Conservation (phyloP, 768 basidiomycete genomes). For the Boletus rubroflammeus region DNA sequence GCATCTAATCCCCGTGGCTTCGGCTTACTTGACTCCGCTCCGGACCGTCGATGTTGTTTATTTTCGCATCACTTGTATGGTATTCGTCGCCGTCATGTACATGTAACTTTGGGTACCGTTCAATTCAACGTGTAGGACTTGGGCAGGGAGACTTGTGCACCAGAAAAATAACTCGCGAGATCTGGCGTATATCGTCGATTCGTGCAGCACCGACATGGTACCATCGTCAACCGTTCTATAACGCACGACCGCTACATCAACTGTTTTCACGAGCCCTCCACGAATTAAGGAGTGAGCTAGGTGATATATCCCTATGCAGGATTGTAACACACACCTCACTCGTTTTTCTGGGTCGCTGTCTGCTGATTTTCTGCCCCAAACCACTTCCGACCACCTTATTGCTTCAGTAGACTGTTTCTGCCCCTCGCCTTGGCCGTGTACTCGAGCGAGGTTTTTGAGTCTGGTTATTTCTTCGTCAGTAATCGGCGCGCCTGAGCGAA, state of each 20-base stretch:
- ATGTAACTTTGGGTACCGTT: conserved; percentile 2
- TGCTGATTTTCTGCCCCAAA: conserved; percentile 38
- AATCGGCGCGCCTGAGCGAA: conserved; percentile 45
- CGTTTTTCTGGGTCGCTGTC: conserved; percentile 22
- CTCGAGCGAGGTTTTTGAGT: conserved; percentile 51
- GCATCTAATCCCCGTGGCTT: background rate
- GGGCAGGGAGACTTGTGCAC: background rate
- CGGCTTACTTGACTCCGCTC: background rate
- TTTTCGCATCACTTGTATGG: conserved; percentile 8
- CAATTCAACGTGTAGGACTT: background rate
- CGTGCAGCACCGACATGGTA: background rate
- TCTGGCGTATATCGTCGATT: background rate
- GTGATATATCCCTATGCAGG: background rate
- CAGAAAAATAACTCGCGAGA: background rate
- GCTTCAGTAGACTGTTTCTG: conserved; percentile 11
- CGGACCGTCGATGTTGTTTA: conserved; percentile 5
- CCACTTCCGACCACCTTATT: conserved; percentile 50
- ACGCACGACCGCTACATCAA: background rate
- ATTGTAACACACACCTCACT: conserved; percentile 35
- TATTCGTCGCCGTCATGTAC: background rate
- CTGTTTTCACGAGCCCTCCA: too few species aligned
- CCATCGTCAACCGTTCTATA: background rate
- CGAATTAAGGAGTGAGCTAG: background rate
- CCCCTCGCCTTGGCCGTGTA: conserved; percentile 23
- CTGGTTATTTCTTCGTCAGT: conserved; percentile 50